Evolutionary conservation across 345 rosid species (phyloP).

Genomic region (Heritiera littoralis): DNA sequence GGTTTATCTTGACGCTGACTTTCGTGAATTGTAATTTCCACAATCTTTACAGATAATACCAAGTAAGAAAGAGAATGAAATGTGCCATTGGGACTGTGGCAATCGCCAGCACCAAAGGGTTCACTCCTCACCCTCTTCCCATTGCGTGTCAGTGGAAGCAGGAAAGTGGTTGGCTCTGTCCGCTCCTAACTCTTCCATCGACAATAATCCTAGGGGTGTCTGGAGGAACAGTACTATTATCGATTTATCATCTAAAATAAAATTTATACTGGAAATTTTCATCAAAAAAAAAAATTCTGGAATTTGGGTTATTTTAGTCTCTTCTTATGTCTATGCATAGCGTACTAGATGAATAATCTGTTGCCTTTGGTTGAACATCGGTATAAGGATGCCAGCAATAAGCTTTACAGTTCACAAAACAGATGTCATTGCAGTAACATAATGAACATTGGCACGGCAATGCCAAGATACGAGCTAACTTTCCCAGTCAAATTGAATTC

Average conservation of each 20-base stretch:
- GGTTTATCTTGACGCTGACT: not conserved
- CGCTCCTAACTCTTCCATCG: constrained; percentile 21
- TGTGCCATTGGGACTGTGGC: constrained; percentile 4
- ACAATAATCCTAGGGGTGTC: constrained; percentile 20
- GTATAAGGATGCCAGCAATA: no score
- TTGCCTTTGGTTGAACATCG: not conserved
- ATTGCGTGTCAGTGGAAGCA: constrained; percentile 8
- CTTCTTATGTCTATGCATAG: not conserved
- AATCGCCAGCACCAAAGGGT: constrained; percentile 16
- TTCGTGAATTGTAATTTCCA: not conserved
- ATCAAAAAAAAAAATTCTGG: no score
- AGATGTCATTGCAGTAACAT: not conserved
- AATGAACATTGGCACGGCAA: not conserved
- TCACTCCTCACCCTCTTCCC: constrained; percentile 18
- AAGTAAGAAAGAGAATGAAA: constrained; percentile 22
- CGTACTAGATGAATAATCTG: not conserved
- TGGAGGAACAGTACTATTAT: not conserved
- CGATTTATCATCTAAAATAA: not conserved
- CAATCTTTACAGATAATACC: constrained; percentile 28
- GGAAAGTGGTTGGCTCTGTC: constrained; percentile 37
- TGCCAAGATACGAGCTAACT: not conserved
- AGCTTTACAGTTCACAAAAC: not conserved
- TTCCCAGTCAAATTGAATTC: not conserved
- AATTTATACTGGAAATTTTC: not conserved
- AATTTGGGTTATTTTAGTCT: no score